phyloP scores from a whole-genome alignment of 1,139 yeast species.

The Zygotorulaspora mrakii region DNA sequence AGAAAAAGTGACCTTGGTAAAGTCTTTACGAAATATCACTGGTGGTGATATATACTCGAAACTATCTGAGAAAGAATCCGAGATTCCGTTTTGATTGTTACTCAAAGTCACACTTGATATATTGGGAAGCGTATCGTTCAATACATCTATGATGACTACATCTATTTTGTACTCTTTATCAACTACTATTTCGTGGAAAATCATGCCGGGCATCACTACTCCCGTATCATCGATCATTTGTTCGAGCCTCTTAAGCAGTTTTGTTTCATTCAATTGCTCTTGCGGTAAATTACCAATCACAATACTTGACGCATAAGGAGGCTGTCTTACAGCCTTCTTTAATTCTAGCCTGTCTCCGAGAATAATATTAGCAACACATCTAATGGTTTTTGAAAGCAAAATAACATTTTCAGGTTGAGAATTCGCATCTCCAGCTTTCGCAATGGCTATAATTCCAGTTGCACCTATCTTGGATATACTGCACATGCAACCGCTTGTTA shows the following conservation, averaged over 20 bases:
- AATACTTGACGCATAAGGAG: constrained; percentile 44
- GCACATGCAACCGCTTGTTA: constrained; percentile 54
- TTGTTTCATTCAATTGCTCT: constrained; percentile 21
- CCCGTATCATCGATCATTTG: constrained; percentile 50
- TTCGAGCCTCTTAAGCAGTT: constrained; percentile 34
- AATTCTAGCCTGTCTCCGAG: constrained; percentile 71
- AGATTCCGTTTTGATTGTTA: constrained; percentile 4
- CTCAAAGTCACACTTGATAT: constrained; percentile 34
- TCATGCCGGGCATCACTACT: constrained; percentile 54
- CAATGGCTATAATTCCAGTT: constrained; percentile 47
- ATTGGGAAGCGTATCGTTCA: constrained; percentile 37
- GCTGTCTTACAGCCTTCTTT: constrained; percentile 46
- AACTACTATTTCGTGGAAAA: constrained; percentile 25
- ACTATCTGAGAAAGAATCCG: constrained; percentile 7
- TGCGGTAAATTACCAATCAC: constrained; percentile 36
- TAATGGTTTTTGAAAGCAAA: constrained; percentile 46
- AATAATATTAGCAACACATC: constrained; percentile 55
- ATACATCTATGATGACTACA: constrained; percentile 31
- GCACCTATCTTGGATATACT: constrained; percentile 48
- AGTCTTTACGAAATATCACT: constrained; percentile 43
- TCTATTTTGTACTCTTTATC: constrained; percentile 26
- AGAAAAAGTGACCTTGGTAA: constrained; percentile 36
- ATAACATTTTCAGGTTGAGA: constrained; percentile 46
- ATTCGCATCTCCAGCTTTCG: constrained; percentile 42
- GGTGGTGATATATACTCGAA: constrained; percentile 44